Percentiles rank a stretch among this genome's conserved stretches.
phyloP scores from a whole-genome alignment of 352 stramenopile species.

The Phytophthora aleatoria region DNA sequence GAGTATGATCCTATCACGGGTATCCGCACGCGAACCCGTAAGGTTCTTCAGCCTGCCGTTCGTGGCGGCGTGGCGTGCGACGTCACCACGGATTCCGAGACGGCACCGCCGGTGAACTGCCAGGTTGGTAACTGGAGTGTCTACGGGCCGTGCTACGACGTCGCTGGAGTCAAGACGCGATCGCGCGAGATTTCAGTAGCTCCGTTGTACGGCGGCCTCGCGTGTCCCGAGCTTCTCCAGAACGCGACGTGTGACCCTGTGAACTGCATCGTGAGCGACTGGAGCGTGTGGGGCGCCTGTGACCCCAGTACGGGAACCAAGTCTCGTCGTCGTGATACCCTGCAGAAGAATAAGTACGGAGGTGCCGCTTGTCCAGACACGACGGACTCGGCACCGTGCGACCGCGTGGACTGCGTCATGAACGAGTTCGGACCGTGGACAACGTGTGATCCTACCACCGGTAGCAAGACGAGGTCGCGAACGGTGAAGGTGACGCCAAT shows the following conservation, averaged over 20 bases:
- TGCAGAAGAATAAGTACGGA: slow-evolving; percentile 41
- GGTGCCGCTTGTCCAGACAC: slow-evolving; percentile 36
- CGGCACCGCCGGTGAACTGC: slow-evolving; percentile 54
- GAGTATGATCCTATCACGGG: slow-evolving; percentile 45
- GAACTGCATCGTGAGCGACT: slow-evolving; percentile 59
- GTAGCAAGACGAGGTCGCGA: slow-evolving; percentile 42
- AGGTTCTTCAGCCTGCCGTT: slow-evolving; percentile 35
- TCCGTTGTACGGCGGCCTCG: slow-evolving; percentile 51
- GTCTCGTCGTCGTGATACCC: slow-evolving; percentile 39
- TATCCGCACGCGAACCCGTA: slow-evolving; percentile 35
- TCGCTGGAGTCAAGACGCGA: not conserved
- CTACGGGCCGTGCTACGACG: slow-evolving; percentile 30
- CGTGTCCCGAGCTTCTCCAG: slow-evolving; percentile 42
- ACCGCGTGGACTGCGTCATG: slow-evolving; percentile 47
- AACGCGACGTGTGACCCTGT: slow-evolving; percentile 52
- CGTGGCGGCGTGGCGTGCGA: slow-evolving; percentile 51
- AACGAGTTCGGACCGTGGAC: slow-evolving; percentile 40
- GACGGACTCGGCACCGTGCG: slow-evolving; percentile 33
- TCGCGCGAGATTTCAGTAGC: slow-evolving; percentile 39
- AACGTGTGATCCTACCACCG: slow-evolving; percentile 33
- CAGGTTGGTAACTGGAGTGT: slow-evolving; percentile 47
- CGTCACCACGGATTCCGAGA: slow-evolving; percentile 35
- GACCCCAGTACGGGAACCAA: slow-evolving; percentile 38
- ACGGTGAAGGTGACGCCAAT: slow-evolving; percentile 24
- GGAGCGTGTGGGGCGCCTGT: slow-evolving; percentile 40